A percentile compares a stretch with the other conserved stretches of the same genome.
These are phyloP conservation scores for Strobilomyces echinocephalus DNA, from an alignment of 768 basidiomycete genomes.

Conservation along the genomic window DNA sequence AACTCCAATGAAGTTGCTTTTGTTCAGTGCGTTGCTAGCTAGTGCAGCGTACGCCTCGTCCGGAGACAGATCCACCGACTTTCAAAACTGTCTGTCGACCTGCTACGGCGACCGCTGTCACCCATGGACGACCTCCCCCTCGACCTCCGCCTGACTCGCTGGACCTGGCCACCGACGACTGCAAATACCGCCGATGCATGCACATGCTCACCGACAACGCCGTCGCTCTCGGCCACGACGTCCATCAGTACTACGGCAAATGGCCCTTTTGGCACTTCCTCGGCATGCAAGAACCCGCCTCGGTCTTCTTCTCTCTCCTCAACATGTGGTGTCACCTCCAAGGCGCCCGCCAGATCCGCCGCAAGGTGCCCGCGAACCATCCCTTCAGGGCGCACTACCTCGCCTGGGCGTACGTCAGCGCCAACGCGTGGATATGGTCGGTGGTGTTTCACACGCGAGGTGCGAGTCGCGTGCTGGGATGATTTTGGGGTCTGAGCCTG, in stretches of 20 bases:
- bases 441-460: conserved; percentile 90
- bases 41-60: conserved; percentile 20
- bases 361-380: conserved; percentile 47
- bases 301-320: conserved; percentile 82
- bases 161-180: conserved; percentile 86
- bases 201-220: conserved; percentile 66
- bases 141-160: conserved; percentile 65
- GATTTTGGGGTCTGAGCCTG: not conserved
- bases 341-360: conserved; percentile 50
- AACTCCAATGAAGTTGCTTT: conserved; percentile 16
- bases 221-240: conserved; percentile 33
- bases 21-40: conserved; percentile 12
- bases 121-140: conserved; percentile 41
- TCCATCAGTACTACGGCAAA: conserved; percentile 90
- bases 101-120: conserved; percentile 31
- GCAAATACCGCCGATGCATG: conserved; percentile 85
- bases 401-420: conserved; percentile 60
- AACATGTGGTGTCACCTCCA: conserved; percentile 74
- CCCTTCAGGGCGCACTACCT: conserved; percentile 70
- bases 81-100: conserved; percentile 34
- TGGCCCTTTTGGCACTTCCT: conserved; percentile 90
- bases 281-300: conserved; percentile 94
- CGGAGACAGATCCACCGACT: conserved; percentile 33
- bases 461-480: conserved; percentile 30
- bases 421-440: conserved; percentile 94